Evolutionary conservation across 192 early-diverging fungal species (phyloP).

Genomic region (Spizellomyces punctatus): DNA sequence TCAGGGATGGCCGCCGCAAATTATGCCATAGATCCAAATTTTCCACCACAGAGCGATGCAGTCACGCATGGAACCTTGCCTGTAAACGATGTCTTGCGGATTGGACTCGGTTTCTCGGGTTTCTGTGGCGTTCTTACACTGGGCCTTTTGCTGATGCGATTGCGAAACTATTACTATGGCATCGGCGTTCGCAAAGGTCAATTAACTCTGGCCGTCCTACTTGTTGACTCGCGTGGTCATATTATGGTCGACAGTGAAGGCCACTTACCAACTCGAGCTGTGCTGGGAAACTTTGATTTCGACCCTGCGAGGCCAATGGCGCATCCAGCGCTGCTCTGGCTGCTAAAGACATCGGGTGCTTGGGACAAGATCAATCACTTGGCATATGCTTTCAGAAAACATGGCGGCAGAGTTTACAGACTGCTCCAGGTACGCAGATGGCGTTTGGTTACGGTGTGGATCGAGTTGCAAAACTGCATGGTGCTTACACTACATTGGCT

Average conservation of each 20-base stretch:
- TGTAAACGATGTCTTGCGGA: constrained; percentile 5
- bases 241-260: constrained; percentile 11
- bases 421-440: not conserved
- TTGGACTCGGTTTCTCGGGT: constrained; percentile 10
- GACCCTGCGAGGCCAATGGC: constrained; percentile 2
- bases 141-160: not conserved
- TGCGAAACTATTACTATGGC: constrained; percentile 9
- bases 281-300: constrained; percentile 18
- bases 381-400: constrained; percentile 1
- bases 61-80: constrained; percentile 7
- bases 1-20: constrained; percentile 13
- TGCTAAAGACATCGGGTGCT: constrained; percentile 4
- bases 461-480: too few relatives aligned
- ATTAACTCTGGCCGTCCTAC: not conserved
- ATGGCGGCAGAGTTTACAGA: not conserved
- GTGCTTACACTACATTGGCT: too few relatives aligned
- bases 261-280: constrained; percentile 7
- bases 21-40: constrained; percentile 5
- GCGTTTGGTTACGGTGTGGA: too few relatives aligned
- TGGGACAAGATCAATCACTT: constrained; percentile 8
- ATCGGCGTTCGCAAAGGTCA: constrained; percentile 8
- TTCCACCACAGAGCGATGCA: not conserved
- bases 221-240: constrained; percentile 10
- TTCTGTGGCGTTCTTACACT: constrained; percentile 18
- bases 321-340: constrained; percentile 26